A percentile compares a stretch with the other conserved stretches of the same genome.
These are phyloP conservation scores for Forsythia viridissima DNA, from an alignment of 257 asterid genomes.

Conservation along the genomic window DNA sequence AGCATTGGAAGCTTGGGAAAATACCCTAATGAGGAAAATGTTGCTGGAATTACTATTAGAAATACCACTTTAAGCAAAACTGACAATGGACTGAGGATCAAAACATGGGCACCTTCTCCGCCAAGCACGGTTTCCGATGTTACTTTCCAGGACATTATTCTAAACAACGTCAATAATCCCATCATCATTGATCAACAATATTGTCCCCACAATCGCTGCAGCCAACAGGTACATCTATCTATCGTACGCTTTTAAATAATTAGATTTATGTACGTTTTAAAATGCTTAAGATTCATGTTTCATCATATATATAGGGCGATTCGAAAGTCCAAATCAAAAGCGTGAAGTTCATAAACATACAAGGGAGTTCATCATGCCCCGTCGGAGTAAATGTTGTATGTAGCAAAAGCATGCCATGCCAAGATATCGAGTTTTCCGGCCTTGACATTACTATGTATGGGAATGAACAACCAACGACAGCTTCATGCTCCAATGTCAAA, in stretches of 20 bases:
- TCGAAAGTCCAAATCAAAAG: constrained; percentile 32
- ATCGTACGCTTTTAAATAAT: too few relatives aligned
- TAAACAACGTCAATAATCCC: constrained; percentile 41
- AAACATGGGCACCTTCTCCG: constrained; percentile 53
- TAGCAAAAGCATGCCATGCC: constrained; percentile 27
- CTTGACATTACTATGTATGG: constrained; percentile 13
- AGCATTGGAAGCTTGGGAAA: constrained; percentile 62
- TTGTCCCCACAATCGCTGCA: constrained; percentile 36
- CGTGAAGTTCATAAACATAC: constrained; percentile 26
- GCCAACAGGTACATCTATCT: neutral
- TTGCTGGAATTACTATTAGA: constrained; percentile 27
- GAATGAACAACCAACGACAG: constrained; percentile 10
- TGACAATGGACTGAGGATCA: constrained; percentile 56
- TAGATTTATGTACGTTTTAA: neutral
- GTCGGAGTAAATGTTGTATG: constrained; percentile 10
- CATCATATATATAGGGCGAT: constrained; percentile 19
- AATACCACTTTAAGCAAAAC: constrained; percentile 35
- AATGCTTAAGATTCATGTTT: neutral
- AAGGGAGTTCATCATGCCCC: constrained; percentile 19
- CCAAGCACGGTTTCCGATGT: constrained; percentile 32
- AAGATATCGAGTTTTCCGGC: constrained; percentile 12
- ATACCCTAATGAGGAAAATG: constrained; percentile 19
- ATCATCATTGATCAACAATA: constrained; percentile 59
- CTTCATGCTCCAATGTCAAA: constrained; percentile 21
- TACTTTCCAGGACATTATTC: constrained; percentile 24